A percentile compares a stretch with the other conserved stretches of the same genome.
These are phyloP conservation scores for Boletus sp. DNA, from an alignment of 768 basidiomycete genomes.

Conservation along the genomic window DNA sequence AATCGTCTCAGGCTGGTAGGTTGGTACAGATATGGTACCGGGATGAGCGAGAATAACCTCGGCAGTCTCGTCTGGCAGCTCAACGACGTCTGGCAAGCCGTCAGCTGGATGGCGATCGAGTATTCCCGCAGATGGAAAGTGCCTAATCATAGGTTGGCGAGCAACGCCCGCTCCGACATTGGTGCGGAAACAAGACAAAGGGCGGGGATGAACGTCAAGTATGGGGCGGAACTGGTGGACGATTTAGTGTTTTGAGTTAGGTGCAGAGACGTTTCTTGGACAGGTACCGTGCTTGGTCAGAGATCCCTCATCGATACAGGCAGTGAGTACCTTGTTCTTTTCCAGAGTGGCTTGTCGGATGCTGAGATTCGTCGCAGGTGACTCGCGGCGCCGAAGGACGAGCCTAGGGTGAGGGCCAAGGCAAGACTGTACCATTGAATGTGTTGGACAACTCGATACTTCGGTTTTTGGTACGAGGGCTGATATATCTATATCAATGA, in stretches of 20 bases:
- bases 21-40: constrained; percentile 45
- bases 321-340: constrained; percentile 1
- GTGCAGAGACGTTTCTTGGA: constrained; percentile 7
- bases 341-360: not conserved
- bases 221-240: not conserved
- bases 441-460: too few relatives aligned
- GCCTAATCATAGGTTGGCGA: constrained; percentile 45
- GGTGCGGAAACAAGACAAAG: too few relatives aligned
- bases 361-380: not conserved
- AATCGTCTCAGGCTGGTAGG: too few relatives aligned
- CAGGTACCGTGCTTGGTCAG: constrained; percentile 6
- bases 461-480: too few relatives aligned
- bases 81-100: constrained; percentile 61
- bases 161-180: too few relatives aligned
- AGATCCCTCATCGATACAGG: not conserved
- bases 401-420: not conserved
- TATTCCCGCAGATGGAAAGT: constrained; percentile 64
- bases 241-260: constrained; percentile 12
- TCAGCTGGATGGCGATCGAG: constrained; percentile 54
- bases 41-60: constrained; percentile 55
- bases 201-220: too few relatives aligned
- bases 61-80: constrained; percentile 59
- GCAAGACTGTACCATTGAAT: too few relatives aligned
- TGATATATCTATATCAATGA: too few relatives aligned
- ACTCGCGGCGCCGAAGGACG: not conserved